Evolutionary conservation across 2,329 filamentous ascomycete species (phyloP).

Genomic region (Chaetomium sp.): DNA sequence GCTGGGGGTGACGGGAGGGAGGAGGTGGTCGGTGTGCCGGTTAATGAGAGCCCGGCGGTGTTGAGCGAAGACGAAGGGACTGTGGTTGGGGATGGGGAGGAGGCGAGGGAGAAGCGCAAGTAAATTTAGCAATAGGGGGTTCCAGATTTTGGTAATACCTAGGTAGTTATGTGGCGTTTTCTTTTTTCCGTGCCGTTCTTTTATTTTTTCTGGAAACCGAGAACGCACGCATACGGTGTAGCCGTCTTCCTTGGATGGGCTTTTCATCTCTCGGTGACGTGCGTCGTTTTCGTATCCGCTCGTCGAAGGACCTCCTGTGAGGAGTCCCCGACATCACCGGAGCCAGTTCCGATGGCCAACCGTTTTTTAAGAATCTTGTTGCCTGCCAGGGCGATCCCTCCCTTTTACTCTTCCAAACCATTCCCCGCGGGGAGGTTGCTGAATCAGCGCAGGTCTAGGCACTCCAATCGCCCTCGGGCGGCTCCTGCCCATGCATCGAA

Average conservation of each 20-base stretch:
- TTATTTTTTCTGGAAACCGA: neutral
- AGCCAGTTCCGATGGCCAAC: neutral
- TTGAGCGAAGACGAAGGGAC: conserved; percentile 32
- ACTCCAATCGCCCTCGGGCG: conserved; percentile 5
- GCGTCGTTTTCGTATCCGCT: neutral
- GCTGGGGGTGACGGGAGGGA: too few species aligned
- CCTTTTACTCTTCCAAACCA: neutral
- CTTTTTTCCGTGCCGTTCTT: neutral
- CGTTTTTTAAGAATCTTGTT: neutral
- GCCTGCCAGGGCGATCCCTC: neutral
- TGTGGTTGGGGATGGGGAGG: conserved; percentile 21
- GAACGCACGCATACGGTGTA: too few species aligned
- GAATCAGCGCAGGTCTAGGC: conserved; percentile 2
- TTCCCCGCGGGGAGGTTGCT: neutral
- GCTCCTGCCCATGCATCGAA: neutral
- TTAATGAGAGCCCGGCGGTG: conserved; percentile 18
- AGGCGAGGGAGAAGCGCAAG: conserved; percentile 15
- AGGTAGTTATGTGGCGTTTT: neutral
- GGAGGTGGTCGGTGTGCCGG: neutral
- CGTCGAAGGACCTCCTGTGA: too few species aligned
- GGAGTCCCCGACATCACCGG: neutral
- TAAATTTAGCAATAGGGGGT: neutral
- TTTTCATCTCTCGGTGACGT: neutral
- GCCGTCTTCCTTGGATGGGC: too few species aligned
- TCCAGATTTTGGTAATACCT: neutral